Evolutionary conservation across 495 filamentous ascomycete species (phyloP), one percentile per base, ranked within the genome.

Genomic region (Penicillium lividum): DNA sequence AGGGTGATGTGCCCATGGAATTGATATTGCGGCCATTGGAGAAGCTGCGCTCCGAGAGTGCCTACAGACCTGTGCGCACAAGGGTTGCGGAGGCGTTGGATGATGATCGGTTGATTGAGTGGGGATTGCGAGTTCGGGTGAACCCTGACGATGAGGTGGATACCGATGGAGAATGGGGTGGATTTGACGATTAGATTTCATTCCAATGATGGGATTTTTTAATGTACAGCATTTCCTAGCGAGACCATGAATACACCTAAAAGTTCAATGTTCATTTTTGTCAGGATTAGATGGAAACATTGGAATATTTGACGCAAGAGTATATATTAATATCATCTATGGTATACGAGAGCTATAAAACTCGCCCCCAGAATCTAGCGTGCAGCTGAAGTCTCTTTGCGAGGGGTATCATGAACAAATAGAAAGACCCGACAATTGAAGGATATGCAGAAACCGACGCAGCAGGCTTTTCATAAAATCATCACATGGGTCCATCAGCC

Each of bases 51-150:
- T 73, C 68, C 45, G 79, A 83, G 71, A 87, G 77, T 59, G 81
- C 68, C 72, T 89, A 80, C 51, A 96, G 94, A 70, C 78, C 82
- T 43, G 87, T 97, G 15, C 82, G 91, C 64, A 72, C 70, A 53
- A 83, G 87, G 69, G 89, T 87, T 13, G 84, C 81, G 63, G 90
- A 93, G 54, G 81, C 86, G 42, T 72, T 96, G 58, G 77, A 76
- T 3, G 94, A 98, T 76, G 87, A 89, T 61, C 78, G 93, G 53
- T 70, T 96, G 63, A 78, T 79, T 30, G 69, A 80, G 57, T 84
- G 83, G 84, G 78, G 75, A 16, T 73, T 79, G 51, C 80, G 80
- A 67, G 61, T 62, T 59, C 68, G 64, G 63, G 68, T 55, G 40
- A 69, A 72, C 28, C 77, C 76, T 28, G 73, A 70, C 5, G 74